Conservation (phyloP, 176 grass and related monocot genomes). For the Areca catechu region DNA sequence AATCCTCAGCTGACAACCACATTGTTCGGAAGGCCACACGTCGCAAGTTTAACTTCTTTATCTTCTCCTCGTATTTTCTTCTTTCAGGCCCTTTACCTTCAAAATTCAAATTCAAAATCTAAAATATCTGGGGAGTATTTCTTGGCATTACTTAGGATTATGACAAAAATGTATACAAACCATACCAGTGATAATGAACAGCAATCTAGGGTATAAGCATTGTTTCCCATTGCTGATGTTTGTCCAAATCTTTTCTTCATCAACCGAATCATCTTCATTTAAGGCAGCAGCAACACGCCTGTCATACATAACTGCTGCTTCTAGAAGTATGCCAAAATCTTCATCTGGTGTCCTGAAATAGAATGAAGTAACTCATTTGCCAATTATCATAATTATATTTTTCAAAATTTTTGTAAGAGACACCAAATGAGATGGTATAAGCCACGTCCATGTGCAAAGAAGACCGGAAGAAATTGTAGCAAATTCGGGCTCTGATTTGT, state of each 20-base stretch:
- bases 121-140: background rate
- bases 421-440: background rate
- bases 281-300: conserved; percentile 68
- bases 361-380: conserved; percentile 12
- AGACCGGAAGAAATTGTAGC: too few relatives aligned
- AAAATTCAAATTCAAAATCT: background rate
- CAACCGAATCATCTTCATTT: conserved; percentile 79
- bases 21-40: conserved; percentile 89
- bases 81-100: conserved; percentile 99
- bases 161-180: conserved; percentile 9
- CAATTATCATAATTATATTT: background rate
- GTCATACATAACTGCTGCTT: conserved; percentile 95
- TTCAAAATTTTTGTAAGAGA: conserved; percentile 6
- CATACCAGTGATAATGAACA: conserved; percentile 92
- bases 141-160: background rate
- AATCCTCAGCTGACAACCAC: conserved; percentile 96
- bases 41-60: conserved; percentile 80
- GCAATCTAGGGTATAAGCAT: conserved; percentile 62
- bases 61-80: conserved; percentile 76
- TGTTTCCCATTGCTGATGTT: conserved; percentile 62
- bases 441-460: too few relatives aligned
- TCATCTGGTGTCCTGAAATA: conserved; percentile 84
- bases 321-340: conserved; percentile 93
- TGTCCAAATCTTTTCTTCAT: conserved; percentile 64
- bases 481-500: too few relatives aligned